Evolutionary conservation across 805 yeast species (phyloP).

Genomic region (Saccharomycopsis oosterbeekiorum): DNA sequence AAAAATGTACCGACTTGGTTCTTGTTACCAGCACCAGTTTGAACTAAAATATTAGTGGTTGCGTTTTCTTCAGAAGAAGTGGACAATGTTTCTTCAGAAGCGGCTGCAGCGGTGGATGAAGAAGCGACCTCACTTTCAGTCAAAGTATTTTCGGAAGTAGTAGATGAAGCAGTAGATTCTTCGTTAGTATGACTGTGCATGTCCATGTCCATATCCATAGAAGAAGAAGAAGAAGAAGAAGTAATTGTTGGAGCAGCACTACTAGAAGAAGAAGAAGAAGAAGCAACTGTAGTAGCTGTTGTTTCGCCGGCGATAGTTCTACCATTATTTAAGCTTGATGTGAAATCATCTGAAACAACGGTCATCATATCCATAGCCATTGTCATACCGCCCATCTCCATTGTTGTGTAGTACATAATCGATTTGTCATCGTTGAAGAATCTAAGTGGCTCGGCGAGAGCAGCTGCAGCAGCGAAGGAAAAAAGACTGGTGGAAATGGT

Average conservation of each 20-base stretch:
- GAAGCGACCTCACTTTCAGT: background rate
- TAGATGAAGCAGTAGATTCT: background rate
- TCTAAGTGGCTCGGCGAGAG: background rate
- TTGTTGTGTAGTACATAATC: background rate
- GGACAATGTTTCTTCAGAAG: no score
- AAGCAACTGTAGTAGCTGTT: background rate
- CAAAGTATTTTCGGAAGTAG: background rate
- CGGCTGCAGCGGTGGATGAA: background rate
- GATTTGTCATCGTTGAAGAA: background rate
- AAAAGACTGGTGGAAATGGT: background rate
- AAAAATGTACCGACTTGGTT: background rate
- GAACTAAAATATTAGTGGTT: background rate
- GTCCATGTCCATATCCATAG: background rate
- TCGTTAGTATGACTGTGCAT: background rate
- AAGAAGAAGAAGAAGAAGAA: background rate
- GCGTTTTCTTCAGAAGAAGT: background rate
- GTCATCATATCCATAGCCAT: background rate
- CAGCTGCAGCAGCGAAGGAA: background rate
- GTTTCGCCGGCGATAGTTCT: background rate
- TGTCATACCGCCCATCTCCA: slow-evolving; percentile 1
- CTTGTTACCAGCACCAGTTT: background rate
- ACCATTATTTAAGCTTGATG: background rate
- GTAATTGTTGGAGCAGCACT: background rate
- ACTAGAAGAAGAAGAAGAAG: background rate
- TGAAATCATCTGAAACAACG: background rate